phyloP scores from a whole-genome alignment of 768 basidiomycete genomes.

The Phallus indusiatus region DNA sequence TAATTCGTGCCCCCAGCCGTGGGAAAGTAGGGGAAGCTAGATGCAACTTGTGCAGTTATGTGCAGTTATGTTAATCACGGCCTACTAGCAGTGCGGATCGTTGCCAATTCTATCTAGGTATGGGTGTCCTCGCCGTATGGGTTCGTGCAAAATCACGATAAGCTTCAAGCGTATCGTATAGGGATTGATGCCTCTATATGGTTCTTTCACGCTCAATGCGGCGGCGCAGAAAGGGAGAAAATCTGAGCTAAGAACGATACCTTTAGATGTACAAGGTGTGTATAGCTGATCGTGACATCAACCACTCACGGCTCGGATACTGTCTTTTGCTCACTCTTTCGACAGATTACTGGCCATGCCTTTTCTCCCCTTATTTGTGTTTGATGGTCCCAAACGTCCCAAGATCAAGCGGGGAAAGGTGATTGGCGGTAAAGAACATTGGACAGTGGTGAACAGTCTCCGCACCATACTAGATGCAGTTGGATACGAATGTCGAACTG shows the following conservation, averaged over 20 bases:
- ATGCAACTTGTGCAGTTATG: too few species aligned
- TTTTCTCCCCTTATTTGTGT: slow-evolving; percentile 23
- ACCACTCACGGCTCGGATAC: not conserved
- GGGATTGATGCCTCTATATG: slow-evolving; percentile 33
- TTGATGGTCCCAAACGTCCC: slow-evolving; percentile 24
- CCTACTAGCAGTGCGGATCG: too few species aligned
- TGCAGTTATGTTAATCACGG: too few species aligned
- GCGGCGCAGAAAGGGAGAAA: slow-evolving; percentile 24
- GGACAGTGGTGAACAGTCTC: slow-evolving; percentile 24
- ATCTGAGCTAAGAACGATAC: slow-evolving; percentile 29
- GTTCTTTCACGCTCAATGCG: slow-evolving; percentile 19
- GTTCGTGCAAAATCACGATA: slow-evolving; percentile 19
- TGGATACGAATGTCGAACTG: slow-evolving; percentile 35
- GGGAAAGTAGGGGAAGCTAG: too few species aligned
- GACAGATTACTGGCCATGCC: slow-evolving; percentile 19
- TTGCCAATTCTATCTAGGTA: too few species aligned
- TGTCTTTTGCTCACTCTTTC: not conserved
- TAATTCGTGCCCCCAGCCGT: too few species aligned
- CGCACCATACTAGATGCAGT: slow-evolving; percentile 25
- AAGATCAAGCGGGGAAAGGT: slow-evolving; percentile 31
- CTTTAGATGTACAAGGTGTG: slow-evolving; percentile 25
- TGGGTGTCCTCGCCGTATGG: slow-evolving; percentile 24
- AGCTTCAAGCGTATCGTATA: slow-evolving; percentile 23
- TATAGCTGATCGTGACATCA: not conserved
- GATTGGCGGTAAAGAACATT: slow-evolving; percentile 12